phyloP scores from a whole-genome alignment of 495 filamentous ascomycete species.

The Neurospora discreta region DNA sequence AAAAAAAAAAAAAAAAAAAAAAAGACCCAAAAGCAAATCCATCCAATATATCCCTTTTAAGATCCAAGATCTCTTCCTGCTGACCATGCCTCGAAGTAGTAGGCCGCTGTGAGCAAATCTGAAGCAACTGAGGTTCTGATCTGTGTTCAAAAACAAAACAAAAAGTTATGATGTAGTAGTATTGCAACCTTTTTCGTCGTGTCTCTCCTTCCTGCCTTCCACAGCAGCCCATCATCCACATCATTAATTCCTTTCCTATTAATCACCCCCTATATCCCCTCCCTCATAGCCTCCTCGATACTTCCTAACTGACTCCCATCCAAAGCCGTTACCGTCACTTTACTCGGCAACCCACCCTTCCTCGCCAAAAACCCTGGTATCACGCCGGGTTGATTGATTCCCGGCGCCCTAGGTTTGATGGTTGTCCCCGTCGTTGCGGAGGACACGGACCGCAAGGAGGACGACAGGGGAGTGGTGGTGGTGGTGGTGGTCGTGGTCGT shows the following conservation, averaged over 20 bases:
- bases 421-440: constrained; percentile 5
- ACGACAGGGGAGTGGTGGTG: neutral
- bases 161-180: neutral
- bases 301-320: constrained; percentile 8
- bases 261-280: constrained; percentile 16
- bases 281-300: constrained; percentile 30
- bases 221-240: neutral
- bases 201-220: neutral
- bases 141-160: neutral
- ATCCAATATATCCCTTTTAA: neutral
- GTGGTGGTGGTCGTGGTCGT: neutral
- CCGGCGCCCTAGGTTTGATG: constrained; percentile 26
- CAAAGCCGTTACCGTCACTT: constrained; percentile 29
- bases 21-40: too few species aligned
- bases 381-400: constrained; percentile 42
- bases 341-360: constrained; percentile 27
- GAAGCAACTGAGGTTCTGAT: neutral
- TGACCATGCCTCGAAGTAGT: too few species aligned
- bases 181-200: neutral
- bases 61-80: neutral
- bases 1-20: too few species aligned
- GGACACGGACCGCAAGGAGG: neutral
- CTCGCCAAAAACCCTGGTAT: constrained; percentile 41
- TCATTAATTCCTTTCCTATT: neutral
- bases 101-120: neutral